Evolutionary conservation across 257 asterid genomes (phyloP), one percentile per base, ranked within the genome.

Genomic region (Ehretia macrophylla): DNA sequence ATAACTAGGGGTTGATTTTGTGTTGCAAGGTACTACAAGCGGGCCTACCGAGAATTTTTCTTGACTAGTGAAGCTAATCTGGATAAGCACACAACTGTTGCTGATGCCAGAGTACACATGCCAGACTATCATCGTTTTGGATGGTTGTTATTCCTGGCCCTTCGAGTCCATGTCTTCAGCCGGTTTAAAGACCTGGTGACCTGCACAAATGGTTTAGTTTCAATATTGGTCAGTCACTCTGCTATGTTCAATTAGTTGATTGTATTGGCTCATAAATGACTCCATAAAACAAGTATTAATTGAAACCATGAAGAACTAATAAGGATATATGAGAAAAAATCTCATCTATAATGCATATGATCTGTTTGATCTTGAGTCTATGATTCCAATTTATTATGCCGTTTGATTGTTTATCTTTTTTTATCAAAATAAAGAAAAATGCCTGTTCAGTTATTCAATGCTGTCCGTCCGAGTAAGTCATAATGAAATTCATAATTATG

Each of bases 131-230:
- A 84, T 72, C 99, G 96, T 56, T 86, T 92, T 32, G 99, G 99
- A 66, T 92, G 99, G 96, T 84, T 88, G 70, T 85, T 92, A 18
- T 92, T 88, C 71, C 79, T 92, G 67, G 89, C 87, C 8, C 93
- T 92, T 55, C 96, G 99, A 3, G 80, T 73, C 51, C 96, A 80
- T 58, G 87, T 77, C 32, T 86, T 88, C 73, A 68, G 79, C 72
- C 82, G 79, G 18, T 78, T 85, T 80, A 85, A 86, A 85, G 93
- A 87, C 78, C 77, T 92, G n/a, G 91, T 92, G 56, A 86, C 97
- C 32, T 79, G 89, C 77, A 92, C 94, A 48, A 94, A 86, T 66
- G 99, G 99, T 66, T 79, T 88, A 67, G 82, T 86, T 69, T 86
- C 97, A 18, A 71, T 84, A 62, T 62, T 88, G 96, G 99, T 92